These are phyloP conservation scores for Suhomyces choctaworum DNA, from an alignment of 1,139 yeast genomes.

Conservation along the genomic window DNA sequence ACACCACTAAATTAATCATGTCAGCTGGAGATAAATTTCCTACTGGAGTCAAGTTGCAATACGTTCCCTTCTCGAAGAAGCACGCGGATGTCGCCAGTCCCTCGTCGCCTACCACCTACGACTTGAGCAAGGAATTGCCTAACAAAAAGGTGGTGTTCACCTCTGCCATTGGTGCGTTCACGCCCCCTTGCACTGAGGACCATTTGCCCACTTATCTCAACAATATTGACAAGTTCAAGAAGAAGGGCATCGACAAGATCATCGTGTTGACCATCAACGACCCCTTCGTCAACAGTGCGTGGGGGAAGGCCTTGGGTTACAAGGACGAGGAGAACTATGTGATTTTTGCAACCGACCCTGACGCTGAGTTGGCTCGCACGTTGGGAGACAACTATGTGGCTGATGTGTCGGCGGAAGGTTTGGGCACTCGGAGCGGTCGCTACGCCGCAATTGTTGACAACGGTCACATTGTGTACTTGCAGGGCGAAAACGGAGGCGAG, in stretches of 20 bases:
- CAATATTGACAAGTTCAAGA: constrained; percentile 51
- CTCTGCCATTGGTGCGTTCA: constrained; percentile 43
- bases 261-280: constrained; percentile 77
- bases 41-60: constrained; percentile 16
- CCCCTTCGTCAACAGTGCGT: constrained; percentile 43
- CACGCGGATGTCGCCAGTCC: constrained; percentile 7
- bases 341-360: constrained; percentile 74
- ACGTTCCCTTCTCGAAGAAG: constrained; percentile 12
- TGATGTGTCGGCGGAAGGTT: constrained; percentile 47
- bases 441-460: constrained; percentile 22
- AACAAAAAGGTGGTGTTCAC: constrained; percentile 27
- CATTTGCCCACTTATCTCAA: constrained; percentile 78
- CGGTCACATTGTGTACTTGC: constrained; percentile 29
- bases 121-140: constrained; percentile 49
- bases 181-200: constrained; percentile 81
- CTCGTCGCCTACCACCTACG: constrained; percentile 45
- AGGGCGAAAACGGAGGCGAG: constrained; percentile 57
- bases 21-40: constrained; percentile 14
- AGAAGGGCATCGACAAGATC: constrained; percentile 70
- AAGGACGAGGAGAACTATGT: constrained; percentile 38
- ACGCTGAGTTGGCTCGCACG: constrained; percentile 58
- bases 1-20: not conserved
- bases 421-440: constrained; percentile 18
- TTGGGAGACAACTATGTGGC: constrained; percentile 55
- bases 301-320: constrained; percentile 18